A percentile compares a stretch with the other conserved stretches of the same genome.
These are phyloP conservation scores for Blumeria hordei DNA, from an alignment of 2,329 filamentous ascomycete species.

Conservation along the genomic window DNA sequence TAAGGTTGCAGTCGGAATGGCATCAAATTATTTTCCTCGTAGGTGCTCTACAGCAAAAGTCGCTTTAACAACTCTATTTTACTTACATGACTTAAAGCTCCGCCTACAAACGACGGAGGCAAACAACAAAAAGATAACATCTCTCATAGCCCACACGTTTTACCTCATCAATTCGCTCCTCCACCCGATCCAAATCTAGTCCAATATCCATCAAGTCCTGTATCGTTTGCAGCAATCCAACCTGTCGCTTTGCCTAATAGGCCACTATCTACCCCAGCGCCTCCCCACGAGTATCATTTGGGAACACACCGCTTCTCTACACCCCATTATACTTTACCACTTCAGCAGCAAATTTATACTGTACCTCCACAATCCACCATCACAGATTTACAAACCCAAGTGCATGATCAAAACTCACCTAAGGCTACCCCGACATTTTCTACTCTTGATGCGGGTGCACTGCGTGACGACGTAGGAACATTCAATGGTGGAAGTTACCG, in stretches of 20 bases:
- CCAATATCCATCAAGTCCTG: neutral
- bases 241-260: neutral
- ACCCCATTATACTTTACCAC: conserved; percentile 3
- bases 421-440: conserved; percentile 15
- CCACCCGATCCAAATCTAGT: conserved; percentile 10
- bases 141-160: conserved; percentile 9
- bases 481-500: conserved; percentile 93
- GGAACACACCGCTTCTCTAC: conserved; percentile 13
- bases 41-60: conserved; percentile 6
- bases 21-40: conserved; percentile 16
- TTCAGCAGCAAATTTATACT: conserved; percentile 1
- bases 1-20: neutral
- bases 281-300: neutral
- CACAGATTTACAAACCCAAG: conserved; percentile 5
- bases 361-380: conserved; percentile 3
- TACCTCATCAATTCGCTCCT: conserved; percentile 12
- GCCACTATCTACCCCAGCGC: neutral
- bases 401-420: conserved; percentile 6
- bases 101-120: conserved; percentile 12
- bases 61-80: conserved; percentile 5
- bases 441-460: conserved; percentile 20
- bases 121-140: conserved; percentile 1
- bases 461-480: conserved; percentile 69
- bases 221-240: neutral
- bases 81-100: conserved; percentile 7